Evolutionary conservation across 495 filamentous ascomycete genomes (phyloP), one percentile per base, ranked within the genome.

Genomic region (Oleoguttula mirabilis): DNA sequence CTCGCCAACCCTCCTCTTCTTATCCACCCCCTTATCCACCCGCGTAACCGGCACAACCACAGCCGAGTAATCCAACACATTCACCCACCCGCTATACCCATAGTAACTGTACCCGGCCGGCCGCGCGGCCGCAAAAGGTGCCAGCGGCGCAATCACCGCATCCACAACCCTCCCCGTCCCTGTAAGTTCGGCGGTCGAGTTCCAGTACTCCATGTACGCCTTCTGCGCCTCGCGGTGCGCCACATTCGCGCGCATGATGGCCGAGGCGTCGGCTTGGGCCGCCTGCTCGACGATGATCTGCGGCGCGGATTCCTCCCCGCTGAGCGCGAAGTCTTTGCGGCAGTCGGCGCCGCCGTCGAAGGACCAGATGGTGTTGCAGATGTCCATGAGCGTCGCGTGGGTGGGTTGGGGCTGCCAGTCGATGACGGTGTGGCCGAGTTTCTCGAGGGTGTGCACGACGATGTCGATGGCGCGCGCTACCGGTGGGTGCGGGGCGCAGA

Each of bases 151-250:
- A 28, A 77, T 69, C 11, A 79, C 62, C 0, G 71, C 70, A 57
- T 79, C 75, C 6, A 78, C 54, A 0, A 75, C 73, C 25, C 73
- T 60, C 10, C 74, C 75, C 1, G 72, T 79, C 8, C 66, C 64
- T 0, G 73, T 79, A 12, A 62, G 24, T 16, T 63, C 49, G 1
- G 57, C 60, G 0, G 77, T 82, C 32, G 59, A 70, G 48, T 79
- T 76, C 79, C 79, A 83, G 58, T 80, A 82, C 23, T 78, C 75
- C 67, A 77, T 67, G 47, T 81, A 80, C 32, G 68, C 64, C 51
- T 77, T 79, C 55, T 76, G 72, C 39, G 70, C 69, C 32, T 72
- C 61, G 8, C 77, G 66, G 46, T 75, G 72, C n/a, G 58, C 51
- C 10, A 82, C 59, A 41, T 80, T 82, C 14, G 66, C 46, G 16